Conservation (phyloP, 352 stramenopile genomes). For the Albugo candida region DNA sequence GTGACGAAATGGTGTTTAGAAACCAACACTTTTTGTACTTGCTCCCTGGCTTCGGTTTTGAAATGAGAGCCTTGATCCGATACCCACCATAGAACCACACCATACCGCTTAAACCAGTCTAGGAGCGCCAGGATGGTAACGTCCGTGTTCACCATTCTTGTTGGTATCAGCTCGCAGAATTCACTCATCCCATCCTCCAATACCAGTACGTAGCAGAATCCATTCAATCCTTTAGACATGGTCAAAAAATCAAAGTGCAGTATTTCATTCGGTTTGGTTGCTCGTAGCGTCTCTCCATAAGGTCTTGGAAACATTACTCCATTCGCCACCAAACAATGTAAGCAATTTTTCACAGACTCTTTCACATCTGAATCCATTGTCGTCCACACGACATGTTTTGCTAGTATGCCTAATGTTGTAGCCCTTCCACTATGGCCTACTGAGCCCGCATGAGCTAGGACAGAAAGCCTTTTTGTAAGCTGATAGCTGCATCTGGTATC, state of each 20-base stretch:
- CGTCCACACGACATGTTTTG: slow-evolving; percentile 5
- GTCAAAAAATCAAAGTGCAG: slow-evolving; percentile 21
- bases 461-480: slow-evolving; percentile 2
- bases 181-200: no score
- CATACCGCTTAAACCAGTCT: no score
- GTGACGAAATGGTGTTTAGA: slow-evolving; percentile 4
- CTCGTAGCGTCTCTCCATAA: no score
- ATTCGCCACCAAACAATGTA: slow-evolving; percentile 2
- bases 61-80: no score
- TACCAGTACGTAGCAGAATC: no score
- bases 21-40: background rate
- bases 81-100: no score
- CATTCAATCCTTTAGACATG: no score
- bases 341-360: slow-evolving; percentile 7
- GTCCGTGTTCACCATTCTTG: no score
- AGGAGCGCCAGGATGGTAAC: no score
- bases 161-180: no score
- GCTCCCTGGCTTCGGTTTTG: slow-evolving; percentile 5
- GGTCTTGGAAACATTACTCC: slow-evolving; percentile 1
- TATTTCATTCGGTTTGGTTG: slow-evolving; percentile 17
- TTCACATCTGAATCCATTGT: slow-evolving; percentile 3
- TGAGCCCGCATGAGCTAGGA: slow-evolving; percentile 10
- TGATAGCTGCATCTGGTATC: no score
- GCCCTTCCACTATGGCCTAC: slow-evolving; percentile 10
- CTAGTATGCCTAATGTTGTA: slow-evolving; percentile 4